These are phyloP conservation scores for Teratosphaeria viscida DNA, from an alignment of 2,329 filamentous ascomycete genomes.

Conservation along the genomic window DNA sequence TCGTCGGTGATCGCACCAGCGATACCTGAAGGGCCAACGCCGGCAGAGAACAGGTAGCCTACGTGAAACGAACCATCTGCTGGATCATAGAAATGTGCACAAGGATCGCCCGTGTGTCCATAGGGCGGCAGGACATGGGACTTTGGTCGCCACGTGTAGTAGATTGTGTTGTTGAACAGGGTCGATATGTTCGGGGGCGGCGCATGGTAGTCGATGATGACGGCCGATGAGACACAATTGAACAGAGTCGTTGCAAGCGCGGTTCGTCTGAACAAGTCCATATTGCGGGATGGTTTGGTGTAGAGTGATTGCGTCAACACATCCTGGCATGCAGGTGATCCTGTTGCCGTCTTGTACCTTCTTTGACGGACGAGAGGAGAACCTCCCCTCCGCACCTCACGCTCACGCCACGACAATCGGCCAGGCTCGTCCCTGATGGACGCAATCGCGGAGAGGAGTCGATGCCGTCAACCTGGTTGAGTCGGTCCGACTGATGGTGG, in stretches of 20 bases:
- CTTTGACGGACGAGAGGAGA: too few species aligned
- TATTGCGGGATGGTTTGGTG: not conserved
- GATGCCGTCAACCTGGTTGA: not conserved
- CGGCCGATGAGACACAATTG: not conserved
- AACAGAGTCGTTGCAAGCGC: not conserved
- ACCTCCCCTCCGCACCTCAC: too few species aligned
- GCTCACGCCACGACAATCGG: too few species aligned
- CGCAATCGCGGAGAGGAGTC: not conserved
- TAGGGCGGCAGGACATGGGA: conserved; percentile 32
- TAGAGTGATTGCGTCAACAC: too few species aligned
- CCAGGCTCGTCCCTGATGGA: not conserved
- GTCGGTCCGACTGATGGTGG: not conserved
- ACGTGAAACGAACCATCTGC: conserved; percentile 36
- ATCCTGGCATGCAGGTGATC: too few species aligned
- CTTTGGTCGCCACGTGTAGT: conserved; percentile 25
- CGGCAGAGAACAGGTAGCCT: conserved; percentile 29
- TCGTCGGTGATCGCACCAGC: conserved; percentile 31
- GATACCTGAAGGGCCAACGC: conserved; percentile 5
- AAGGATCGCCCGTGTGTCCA: conserved; percentile 30
- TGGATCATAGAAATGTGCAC: conserved; percentile 34
- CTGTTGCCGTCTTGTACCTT: too few species aligned
- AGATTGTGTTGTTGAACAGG: conserved; percentile 24
- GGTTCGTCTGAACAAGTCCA: not conserved
- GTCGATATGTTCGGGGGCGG: conserved; percentile 32
- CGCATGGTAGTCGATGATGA: conserved; percentile 22